Evolutionary conservation across 1,284 basidiomycete genomes (phyloP).

Genomic region (Ceratobasidium sp.): DNA sequence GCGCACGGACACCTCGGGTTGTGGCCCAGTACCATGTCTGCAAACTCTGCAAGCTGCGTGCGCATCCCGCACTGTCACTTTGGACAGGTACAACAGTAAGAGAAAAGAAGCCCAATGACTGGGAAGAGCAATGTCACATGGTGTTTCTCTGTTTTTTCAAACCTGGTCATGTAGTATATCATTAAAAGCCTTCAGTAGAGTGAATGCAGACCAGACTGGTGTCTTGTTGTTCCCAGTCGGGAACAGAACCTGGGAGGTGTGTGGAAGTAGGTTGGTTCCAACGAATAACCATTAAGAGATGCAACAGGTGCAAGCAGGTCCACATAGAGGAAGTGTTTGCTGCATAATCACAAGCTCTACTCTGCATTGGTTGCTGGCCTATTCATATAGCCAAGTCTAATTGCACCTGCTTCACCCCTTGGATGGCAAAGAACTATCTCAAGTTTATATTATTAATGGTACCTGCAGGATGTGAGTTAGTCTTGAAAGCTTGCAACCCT

Average conservation of each 20-base stretch:
- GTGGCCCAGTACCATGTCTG: no score
- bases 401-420: background rate
- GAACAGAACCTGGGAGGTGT: conserved; percentile 19
- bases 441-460: background rate
- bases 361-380: conserved; percentile 1
- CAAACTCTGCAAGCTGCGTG: no score
- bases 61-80: background rate
- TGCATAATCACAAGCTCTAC: background rate
- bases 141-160: background rate
- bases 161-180: background rate
- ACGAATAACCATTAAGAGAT: conserved; percentile 1
- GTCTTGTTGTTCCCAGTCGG: conserved; percentile 1
- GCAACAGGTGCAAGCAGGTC: conserved; percentile 16
- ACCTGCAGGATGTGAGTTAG: conserved; percentile 9
- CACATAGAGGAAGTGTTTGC: background rate
- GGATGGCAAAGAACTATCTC: conserved; percentile 3
- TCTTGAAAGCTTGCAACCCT: background rate
- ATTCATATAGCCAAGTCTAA: background rate
- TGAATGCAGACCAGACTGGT: conserved; percentile 15
- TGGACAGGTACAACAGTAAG: background rate
- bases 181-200: conserved; percentile 6
- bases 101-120: background rate
- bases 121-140: background rate
- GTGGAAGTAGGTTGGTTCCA: background rate
- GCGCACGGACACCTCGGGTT: no score